phyloP scores from a whole-genome alignment of 1,284 basidiomycete genomes.

The Rhodotorula mucilaginosa region DNA sequence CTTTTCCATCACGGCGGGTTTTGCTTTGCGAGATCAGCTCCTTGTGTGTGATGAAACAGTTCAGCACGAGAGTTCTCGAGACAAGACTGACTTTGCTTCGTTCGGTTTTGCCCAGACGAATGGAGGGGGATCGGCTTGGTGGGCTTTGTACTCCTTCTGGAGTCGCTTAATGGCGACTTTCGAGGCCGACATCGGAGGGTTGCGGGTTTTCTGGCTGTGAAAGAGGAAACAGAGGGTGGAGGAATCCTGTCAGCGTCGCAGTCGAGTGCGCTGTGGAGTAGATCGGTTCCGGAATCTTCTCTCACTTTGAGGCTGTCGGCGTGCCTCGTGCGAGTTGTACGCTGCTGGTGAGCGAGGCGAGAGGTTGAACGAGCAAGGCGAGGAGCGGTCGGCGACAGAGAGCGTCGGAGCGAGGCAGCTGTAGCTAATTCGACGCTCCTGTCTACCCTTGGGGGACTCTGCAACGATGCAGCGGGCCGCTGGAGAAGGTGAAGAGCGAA shows the following conservation, averaged over 20 bases:
- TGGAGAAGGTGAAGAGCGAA: background rate
- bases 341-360: background rate
- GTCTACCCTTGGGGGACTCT: background rate
- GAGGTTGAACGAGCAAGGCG: background rate
- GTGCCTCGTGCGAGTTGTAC: no score
- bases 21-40: background rate
- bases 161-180: constrained; percentile 28
- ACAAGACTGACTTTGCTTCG: constrained; percentile 39
- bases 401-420: background rate
- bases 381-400: background rate
- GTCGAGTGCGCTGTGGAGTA: no score
- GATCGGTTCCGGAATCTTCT: no score
- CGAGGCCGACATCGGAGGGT: constrained; percentile 15
- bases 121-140: constrained; percentile 40
- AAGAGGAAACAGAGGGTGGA: no score
- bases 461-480: no score
- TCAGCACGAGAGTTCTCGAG: no score
- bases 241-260: no score
- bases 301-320: no score
- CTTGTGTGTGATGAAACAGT: background rate
- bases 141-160: constrained; percentile 39
- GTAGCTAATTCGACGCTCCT: background rate
- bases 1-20: background rate
- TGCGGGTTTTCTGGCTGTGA: background rate
- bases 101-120: constrained; percentile 43